Conservation (phyloP, 2,329 filamentous ascomycete species). For the Arthrobotrys megalospora region DNA sequence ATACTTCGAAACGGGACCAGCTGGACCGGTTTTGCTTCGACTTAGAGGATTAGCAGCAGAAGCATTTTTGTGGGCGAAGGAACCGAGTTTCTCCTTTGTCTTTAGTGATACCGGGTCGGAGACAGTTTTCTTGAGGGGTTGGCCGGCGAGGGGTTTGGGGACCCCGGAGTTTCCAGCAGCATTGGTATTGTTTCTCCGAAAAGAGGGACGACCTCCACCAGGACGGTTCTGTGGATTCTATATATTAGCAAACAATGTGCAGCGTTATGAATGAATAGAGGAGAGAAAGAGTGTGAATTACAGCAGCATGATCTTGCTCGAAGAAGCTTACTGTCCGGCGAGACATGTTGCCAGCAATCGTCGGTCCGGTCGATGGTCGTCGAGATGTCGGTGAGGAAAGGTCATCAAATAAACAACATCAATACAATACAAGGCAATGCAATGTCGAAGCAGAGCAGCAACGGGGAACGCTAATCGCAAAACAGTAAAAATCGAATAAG, state of each 20-base stretch:
- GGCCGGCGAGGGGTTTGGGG: conserved; percentile 58
- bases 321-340: conserved; percentile 46
- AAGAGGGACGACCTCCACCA: conserved; percentile 4
- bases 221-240: conserved; percentile 42
- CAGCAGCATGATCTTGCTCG: conserved; percentile 56
- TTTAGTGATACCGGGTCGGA: conserved; percentile 48
- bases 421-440: too few species aligned
- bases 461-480: background rate
- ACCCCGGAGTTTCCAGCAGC: conserved; percentile 31
- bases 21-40: conserved; percentile 7
- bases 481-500: background rate
- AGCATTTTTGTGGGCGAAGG: conserved; percentile 42
- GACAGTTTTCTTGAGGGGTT: conserved; percentile 56
- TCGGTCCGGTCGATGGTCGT: background rate
- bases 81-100: conserved; percentile 38
- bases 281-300: conserved; percentile 11
- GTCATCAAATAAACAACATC: background rate
- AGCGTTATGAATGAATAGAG: background rate
- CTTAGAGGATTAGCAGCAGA: background rate
- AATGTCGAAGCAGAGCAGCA: too few species aligned
- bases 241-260: conserved; percentile 2
- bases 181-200: conserved; percentile 54
- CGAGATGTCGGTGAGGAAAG: background rate
- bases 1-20: conserved; percentile 10
- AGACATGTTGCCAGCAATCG: conserved; percentile 29